A percentile compares a stretch with the other conserved stretches of the same genome.
Conservation (phyloP, 352 stramenopile species). For the Pythium myriotylum region DNA sequence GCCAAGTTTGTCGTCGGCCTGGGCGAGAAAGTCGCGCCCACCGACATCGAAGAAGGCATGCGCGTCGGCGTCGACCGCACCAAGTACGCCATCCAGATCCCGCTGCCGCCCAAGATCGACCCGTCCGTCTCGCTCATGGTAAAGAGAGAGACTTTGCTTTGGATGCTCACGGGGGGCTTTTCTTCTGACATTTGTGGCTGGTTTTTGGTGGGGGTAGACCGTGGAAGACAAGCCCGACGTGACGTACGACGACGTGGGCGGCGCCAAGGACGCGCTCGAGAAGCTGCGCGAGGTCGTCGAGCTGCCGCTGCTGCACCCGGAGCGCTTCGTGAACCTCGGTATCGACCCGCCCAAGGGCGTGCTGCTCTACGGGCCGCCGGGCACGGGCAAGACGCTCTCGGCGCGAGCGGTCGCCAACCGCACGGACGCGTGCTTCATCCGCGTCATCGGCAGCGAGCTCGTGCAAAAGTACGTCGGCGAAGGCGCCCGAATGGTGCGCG, state of each 20-base stretch:
- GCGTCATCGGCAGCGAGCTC: conserved; percentile 98
- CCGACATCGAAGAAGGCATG: conserved; percentile 99
- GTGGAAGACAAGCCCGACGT: conserved; percentile 99
- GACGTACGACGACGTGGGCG: conserved; percentile 99
- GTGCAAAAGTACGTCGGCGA: conserved; percentile 99
- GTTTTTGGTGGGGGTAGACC: too few species aligned
- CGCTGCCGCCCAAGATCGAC: conserved; percentile 99
- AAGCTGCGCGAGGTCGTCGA: conserved; percentile 99
- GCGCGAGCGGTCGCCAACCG: conserved; percentile 98
- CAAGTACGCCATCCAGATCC: conserved; percentile 98
- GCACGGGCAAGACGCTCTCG: conserved; percentile 97
- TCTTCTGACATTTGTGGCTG: conserved; percentile 3
- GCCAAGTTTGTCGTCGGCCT: conserved; percentile 99
- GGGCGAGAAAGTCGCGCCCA: conserved; percentile 98
- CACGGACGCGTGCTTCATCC: conserved; percentile 99
- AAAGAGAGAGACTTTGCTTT: conserved; percentile 4
- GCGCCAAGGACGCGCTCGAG: conserved; percentile 97
- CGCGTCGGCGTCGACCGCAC: conserved; percentile 97
- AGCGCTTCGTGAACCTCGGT: conserved; percentile 98
- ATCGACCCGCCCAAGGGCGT: conserved; percentile 99
- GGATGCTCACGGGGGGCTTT: background rate
- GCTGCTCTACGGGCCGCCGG: conserved; percentile 96
- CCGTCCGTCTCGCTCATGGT: conserved; percentile 93
- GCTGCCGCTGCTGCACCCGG: conserved; percentile 97
- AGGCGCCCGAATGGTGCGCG: conserved; percentile 98